Percentiles rank a stretch among this genome's conserved stretches.
These are phyloP conservation scores for Ogataea glucozyma DNA, from an alignment of 805 yeast species.

Conservation along the genomic window DNA sequence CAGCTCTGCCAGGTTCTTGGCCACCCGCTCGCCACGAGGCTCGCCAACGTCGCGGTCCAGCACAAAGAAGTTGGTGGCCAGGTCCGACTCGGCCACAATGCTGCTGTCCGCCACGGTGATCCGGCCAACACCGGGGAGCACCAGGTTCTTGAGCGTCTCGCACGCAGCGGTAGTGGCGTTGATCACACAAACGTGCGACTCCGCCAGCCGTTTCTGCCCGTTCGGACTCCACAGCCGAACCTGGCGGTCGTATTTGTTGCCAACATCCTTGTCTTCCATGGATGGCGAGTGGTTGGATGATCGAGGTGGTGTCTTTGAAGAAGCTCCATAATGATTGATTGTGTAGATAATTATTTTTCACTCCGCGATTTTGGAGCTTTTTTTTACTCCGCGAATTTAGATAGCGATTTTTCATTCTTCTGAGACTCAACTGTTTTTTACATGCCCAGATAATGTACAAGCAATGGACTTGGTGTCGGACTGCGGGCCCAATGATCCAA, in stretches of 20 bases:
- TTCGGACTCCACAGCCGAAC: conserved; percentile 78
- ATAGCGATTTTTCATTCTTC: no score
- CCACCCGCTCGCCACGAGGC: conserved; percentile 41
- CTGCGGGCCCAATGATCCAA: no score
- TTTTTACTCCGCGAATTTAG: no score
- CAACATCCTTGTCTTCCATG: conserved; percentile 37
- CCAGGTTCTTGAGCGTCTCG: conserved; percentile 75
- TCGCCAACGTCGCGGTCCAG: conserved; percentile 44
- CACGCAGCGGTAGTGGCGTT: conserved; percentile 58
- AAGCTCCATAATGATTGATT: no score
- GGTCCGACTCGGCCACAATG: conserved; percentile 42
- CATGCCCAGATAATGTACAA: no score
- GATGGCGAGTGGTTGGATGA: not conserved
- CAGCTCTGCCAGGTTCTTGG: conserved; percentile 49
- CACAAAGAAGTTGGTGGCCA: conserved; percentile 65
- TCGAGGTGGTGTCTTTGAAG: no score
- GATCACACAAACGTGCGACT: conserved; percentile 60
- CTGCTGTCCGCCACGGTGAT: conserved; percentile 58
- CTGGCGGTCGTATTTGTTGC: conserved; percentile 79
- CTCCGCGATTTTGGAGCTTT: no score
- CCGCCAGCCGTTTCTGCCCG: conserved; percentile 67
- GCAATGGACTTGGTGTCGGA: no score
- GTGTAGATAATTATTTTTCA: no score
- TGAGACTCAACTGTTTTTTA: no score
- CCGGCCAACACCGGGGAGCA: conserved; percentile 67